Evolutionary conservation across 441 rosid species (phyloP).

Genomic region (Euphorbia schlechtendalii): DNA sequence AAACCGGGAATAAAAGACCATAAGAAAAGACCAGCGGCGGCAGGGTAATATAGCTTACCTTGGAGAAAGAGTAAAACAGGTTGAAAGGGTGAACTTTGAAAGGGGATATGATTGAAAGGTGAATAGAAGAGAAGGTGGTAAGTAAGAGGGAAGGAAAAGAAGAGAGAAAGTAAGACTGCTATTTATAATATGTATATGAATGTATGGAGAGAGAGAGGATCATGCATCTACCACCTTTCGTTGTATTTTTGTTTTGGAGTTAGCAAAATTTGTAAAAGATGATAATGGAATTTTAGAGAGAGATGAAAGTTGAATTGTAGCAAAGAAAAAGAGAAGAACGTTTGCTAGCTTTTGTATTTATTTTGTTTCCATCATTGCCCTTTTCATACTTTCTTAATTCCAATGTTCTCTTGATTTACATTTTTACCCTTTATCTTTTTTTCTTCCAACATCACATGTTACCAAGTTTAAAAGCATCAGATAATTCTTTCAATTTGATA

Average conservation of each 20-base stretch:
- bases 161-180: too few species aligned
- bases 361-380: constrained; percentile 18
- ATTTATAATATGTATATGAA: too few species aligned
- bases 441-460: too few species aligned
- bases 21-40: background rate
- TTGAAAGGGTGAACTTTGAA: constrained; percentile 16
- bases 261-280: background rate
- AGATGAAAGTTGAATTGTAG: too few species aligned
- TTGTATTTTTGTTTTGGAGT: constrained; percentile 11
- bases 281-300: background rate
- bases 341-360: too few species aligned
- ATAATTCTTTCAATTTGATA: too few species aligned
- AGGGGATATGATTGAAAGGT: background rate
- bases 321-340: too few species aligned
- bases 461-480: too few species aligned
- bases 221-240: constrained; percentile 55
- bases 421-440: constrained; percentile 5
- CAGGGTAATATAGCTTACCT: constrained; percentile 22
- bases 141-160: background rate
- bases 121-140: constrained; percentile 8
- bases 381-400: background rate
- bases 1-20: constrained; percentile 5
- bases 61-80: constrained; percentile 20
- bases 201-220: constrained; percentile 22
- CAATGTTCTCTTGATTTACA: constrained; percentile 5